These are phyloP conservation scores for Colletotrichum tamarilloi DNA, from an alignment of 2,329 filamentous ascomycete genomes.

Conservation along the genomic window DNA sequence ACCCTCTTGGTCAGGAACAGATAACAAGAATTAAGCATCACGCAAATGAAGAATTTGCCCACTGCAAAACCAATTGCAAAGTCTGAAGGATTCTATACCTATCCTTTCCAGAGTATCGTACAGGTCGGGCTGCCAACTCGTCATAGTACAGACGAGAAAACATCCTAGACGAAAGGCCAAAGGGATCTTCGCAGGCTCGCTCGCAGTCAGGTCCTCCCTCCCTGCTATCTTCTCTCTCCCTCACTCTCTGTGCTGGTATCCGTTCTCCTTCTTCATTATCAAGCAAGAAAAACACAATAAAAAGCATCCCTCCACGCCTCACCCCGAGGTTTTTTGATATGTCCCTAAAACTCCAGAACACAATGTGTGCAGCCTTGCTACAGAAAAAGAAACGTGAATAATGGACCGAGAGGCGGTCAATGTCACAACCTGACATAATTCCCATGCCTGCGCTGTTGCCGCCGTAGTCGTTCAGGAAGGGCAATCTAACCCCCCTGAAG, in stretches of 20 bases:
- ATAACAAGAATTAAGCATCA: too few relatives aligned
- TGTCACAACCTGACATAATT: background rate
- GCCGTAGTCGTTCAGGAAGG: background rate
- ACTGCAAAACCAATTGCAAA: background rate
- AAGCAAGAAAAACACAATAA: slow-evolving; percentile 4
- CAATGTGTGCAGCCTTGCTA: background rate
- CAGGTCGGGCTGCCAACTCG: background rate
- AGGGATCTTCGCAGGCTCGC: background rate
- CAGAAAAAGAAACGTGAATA: background rate
- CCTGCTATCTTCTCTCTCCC: background rate
- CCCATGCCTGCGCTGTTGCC: background rate
- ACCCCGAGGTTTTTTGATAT: slow-evolving; percentile 30
- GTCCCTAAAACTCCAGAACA: slow-evolving; percentile 33
- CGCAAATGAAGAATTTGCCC: too few relatives aligned
- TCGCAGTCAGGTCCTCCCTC: background rate
- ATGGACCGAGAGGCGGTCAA: background rate
- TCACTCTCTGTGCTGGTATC: background rate
- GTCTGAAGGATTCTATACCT: slow-evolving; percentile 21
- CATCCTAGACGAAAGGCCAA: background rate
- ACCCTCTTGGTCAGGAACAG: too few relatives aligned
- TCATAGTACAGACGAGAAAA: background rate
- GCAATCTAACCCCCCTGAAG: background rate
- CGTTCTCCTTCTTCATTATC: slow-evolving; percentile 6
- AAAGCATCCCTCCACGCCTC: slow-evolving; percentile 20
- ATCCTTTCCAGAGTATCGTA: slow-evolving; percentile 22